Base-by-base conservation (phyloP, 163 green algal species). In the Scenedesmus sp. region DNA sequence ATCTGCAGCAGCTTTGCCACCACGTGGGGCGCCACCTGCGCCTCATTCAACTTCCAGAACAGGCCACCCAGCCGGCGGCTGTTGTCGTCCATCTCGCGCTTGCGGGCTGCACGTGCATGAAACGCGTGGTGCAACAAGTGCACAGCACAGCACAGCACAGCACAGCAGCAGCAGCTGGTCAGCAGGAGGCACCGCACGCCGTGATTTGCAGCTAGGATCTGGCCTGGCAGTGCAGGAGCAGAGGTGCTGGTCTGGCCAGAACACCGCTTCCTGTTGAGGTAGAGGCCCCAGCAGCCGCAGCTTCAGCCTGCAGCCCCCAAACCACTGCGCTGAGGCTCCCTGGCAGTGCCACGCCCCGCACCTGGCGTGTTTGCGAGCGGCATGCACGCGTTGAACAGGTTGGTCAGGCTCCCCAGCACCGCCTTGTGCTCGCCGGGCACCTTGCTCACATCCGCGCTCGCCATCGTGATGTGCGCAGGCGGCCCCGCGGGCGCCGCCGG, bases 71-170 rank as follows among this genome's bases (percentile, higher is more conserved):
- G 90, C 84, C 97, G 97, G 87, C 96, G 97, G 56, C 91, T 96
- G 93, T 97, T 98, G 97, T 99, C 98, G 30, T 99, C 98, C 91
- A 99, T 97, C 91, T 99, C 98, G 1, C 97, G 96, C 94, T 96
- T 97, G 93, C 98, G 98, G 68, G 91, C 94, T 85, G 92, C 53
- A 90, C 16, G 30, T n/a, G n/a, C n/a, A 68, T 16, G 26, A 26
- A 24, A 68, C 5, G 56, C 3, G 56, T 7, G 15, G 26, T 30
- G 18, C 5, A 30, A 26, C 15, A 26, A 68, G 26, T 30, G 56
- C 15, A 68, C 56, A 68, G 13, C 15, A 68, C 18, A 56, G 15
- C 49, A n/a, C 61, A 76, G n/a, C 18, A 37, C 61, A 76, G 18
- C 61, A 76, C 61, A 59, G 42, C 79, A 65, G 15, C 26, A 33